phyloP scores from a whole-genome alignment of 441 rosid genomes.

The Metrosideros polymorpha region DNA sequence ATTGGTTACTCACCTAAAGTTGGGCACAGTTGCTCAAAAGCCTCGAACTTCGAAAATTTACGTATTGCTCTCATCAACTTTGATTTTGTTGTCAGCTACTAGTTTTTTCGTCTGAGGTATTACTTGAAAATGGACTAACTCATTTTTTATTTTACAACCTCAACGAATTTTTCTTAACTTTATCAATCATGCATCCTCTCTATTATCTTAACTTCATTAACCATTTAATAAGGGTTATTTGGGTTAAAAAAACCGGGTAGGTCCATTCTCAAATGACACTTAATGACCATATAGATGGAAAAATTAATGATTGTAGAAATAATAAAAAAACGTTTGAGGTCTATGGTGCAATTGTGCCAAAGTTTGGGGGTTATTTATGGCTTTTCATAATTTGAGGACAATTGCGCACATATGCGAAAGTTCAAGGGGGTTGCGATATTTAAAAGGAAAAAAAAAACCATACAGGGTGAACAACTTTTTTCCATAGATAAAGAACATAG shows the following conservation, averaged over 20 bases:
- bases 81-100: neutral
- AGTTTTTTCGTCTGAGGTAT: neutral
- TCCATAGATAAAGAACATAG: neutral
- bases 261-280: neutral
- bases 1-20: neutral
- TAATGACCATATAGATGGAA: neutral
- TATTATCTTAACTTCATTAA: neutral
- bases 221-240: neutral
- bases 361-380: neutral
- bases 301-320: accelerated
- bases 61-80: neutral
- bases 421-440: neutral
- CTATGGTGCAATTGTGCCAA: neutral
- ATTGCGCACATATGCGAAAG: neutral
- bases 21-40: neutral
- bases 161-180: neutral
- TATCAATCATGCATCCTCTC: neutral
- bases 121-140: neutral
- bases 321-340: neutral
- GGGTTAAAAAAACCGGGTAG: neutral
- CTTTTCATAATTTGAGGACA: neutral
- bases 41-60: neutral
- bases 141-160: neutral
- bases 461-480: neutral
- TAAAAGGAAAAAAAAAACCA: neutral